These are phyloP conservation scores for Blastocystis sp. DNA, from an alignment of 352 stramenopile genomes.

Conservation along the genomic window DNA sequence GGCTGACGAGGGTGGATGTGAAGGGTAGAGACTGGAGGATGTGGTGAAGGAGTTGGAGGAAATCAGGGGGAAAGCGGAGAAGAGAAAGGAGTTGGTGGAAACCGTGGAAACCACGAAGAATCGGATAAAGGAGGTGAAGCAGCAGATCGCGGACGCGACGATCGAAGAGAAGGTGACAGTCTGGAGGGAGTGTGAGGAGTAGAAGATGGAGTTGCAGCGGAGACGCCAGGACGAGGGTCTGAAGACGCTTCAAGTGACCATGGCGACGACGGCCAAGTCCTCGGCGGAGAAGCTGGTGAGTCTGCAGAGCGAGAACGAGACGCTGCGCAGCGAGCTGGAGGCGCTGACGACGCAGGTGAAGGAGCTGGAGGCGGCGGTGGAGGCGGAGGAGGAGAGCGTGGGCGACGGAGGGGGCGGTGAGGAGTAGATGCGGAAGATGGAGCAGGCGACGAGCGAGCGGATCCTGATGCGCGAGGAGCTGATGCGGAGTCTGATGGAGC, in stretches of 20 bases:
- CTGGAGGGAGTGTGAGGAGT: not conserved
- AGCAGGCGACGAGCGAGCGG: not conserved
- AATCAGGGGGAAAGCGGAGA: not conserved
- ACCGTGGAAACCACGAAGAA: conserved; percentile 22
- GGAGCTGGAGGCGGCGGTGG: not conserved
- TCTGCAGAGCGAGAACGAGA: not conserved
- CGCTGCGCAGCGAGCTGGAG: not conserved
- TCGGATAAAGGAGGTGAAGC: conserved; percentile 25
- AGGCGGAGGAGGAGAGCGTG: conserved; percentile 19
- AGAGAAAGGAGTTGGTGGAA: not conserved
- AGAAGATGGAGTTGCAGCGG: conserved; percentile 48
- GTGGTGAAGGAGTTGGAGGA: conserved; percentile 20
- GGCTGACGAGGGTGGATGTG: not conserved
- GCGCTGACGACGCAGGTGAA: not conserved
- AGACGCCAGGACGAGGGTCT: not conserved
- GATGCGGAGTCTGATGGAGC: conserved; percentile 31
- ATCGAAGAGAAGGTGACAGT: conserved; percentile 44
- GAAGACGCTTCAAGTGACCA: not conserved
- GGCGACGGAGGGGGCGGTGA: not conserved
- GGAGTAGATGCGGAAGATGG: not conserved
- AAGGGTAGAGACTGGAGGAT: conserved; percentile 14
- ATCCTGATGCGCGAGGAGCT: not conserved
- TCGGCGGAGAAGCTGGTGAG: not conserved
- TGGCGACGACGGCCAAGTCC: not conserved
- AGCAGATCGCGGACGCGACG: conserved; percentile 5